Evolutionary conservation across 1,284 basidiomycete species (phyloP).

Genomic region (Cutaneotrichosporon spelunceum): DNA sequence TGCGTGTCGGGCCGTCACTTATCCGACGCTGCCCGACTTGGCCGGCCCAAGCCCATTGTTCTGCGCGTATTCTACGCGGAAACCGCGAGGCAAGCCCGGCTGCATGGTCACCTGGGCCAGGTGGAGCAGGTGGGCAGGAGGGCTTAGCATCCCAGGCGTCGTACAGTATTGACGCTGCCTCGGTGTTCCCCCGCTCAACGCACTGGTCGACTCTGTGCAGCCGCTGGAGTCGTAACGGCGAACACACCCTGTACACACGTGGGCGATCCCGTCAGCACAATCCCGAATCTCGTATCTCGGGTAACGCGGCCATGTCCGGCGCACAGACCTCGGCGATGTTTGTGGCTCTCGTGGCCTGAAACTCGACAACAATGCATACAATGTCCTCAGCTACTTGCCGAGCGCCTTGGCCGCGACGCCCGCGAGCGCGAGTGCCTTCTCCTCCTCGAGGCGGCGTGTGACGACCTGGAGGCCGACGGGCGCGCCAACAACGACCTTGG

Average conservation of each 20-base stretch:
- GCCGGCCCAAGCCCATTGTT: background rate
- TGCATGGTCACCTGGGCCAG: background rate
- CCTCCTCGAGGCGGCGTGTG: constrained; percentile 61
- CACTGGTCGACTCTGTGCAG: too few species aligned
- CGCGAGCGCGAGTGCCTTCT: constrained; percentile 39
- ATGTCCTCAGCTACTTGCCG: constrained; percentile 5
- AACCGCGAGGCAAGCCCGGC: background rate
- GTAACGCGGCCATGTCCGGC: too few species aligned
- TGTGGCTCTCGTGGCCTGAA: too few species aligned
- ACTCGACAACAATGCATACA: background rate
- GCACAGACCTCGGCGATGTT: too few species aligned
- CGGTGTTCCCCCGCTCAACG: too few species aligned
- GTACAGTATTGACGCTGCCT: too few species aligned
- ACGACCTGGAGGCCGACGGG: constrained; percentile 70
- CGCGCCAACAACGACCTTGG: constrained; percentile 59
- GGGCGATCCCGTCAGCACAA: too few species aligned
- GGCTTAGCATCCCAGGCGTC: too few species aligned
- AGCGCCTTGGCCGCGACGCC: constrained; percentile 25
- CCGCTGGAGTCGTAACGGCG: too few species aligned
- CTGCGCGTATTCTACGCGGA: background rate
- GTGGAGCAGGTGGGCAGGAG: background rate
- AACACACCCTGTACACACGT: too few species aligned
- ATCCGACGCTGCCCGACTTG: background rate
- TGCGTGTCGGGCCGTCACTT: background rate
- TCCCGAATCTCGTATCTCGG: too few species aligned